Evolutionary conservation across 2,329 filamentous ascomycete genomes (phyloP).

Genomic region (Fusarium bactridioides): DNA sequence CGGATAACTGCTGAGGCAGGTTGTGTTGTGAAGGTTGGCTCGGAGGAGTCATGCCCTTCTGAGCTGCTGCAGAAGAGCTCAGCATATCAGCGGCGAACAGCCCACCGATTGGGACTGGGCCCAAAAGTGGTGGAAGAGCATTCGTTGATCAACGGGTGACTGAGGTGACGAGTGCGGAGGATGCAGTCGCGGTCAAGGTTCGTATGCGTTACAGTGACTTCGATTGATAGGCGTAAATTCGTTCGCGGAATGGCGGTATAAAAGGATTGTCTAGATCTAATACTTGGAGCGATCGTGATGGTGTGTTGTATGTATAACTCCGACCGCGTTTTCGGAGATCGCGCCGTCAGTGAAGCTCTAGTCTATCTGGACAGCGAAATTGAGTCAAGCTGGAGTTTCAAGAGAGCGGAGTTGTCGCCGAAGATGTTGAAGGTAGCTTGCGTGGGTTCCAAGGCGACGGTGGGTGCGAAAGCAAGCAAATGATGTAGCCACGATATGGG

Average conservation of each 20-base stretch:
- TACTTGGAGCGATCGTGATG: not conserved
- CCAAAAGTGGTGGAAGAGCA: constrained; percentile 47
- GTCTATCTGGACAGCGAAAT: constrained; percentile 10
- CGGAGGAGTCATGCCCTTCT: constrained; percentile 45
- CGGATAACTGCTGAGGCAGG: constrained; percentile 42
- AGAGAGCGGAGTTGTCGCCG: constrained; percentile 28
- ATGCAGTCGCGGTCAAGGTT: constrained; percentile 24
- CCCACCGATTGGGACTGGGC: constrained; percentile 51
- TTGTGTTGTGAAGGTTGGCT: constrained; percentile 49
- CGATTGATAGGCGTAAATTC: not conserved
- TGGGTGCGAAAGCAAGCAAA: constrained; percentile 8
- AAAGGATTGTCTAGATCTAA: not conserved
- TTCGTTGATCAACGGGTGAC: constrained; percentile 43
- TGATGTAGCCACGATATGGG: not conserved
- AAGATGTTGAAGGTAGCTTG: constrained; percentile 25
- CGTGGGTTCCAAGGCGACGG: constrained; percentile 36
- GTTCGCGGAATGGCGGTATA: not conserved
- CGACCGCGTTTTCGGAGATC: constrained; percentile 11
- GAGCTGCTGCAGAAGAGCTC: constrained; percentile 45
- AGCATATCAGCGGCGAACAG: constrained; percentile 45
- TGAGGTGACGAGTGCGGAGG: constrained; percentile 16
- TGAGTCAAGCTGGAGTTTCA: constrained; percentile 20
- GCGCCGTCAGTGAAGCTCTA: constrained; percentile 2
- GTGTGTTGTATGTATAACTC: not conserved
- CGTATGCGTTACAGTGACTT: constrained; percentile 7